A percentile compares a stretch with the other conserved stretches of the same genome.
Evolutionary conservation across 805 yeast species (phyloP).

Genomic region (Hanseniaspora jakobsenii): DNA sequence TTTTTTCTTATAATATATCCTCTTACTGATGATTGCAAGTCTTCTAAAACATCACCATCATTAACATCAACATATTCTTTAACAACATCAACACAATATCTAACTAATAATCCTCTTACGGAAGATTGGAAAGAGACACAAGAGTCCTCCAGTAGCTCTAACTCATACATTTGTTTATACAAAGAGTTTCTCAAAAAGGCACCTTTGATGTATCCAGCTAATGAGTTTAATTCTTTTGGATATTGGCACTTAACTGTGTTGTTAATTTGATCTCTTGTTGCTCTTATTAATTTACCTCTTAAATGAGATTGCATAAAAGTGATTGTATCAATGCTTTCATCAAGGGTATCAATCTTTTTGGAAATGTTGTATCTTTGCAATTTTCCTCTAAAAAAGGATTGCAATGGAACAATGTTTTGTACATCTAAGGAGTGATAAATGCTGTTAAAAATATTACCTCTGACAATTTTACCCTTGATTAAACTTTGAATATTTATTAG

Average conservation of each 20-base stretch:
- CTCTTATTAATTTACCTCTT: slow-evolving; percentile 35
- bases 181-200: slow-evolving; percentile 34
- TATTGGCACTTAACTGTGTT: background rate
- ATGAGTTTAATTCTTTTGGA: background rate
- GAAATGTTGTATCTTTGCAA: too few relatives aligned
- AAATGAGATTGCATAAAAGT: slow-evolving; percentile 52
- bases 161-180: slow-evolving; percentile 27
- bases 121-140: slow-evolving; percentile 39
- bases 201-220: slow-evolving; percentile 26
- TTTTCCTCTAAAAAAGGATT: too few relatives aligned
- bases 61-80: slow-evolving; percentile 42
- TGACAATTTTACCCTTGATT: too few relatives aligned
- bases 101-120: slow-evolving; percentile 49
- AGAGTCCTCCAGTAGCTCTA: slow-evolving; percentile 24
- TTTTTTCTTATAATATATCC: slow-evolving; percentile 36
- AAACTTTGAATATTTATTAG: too few relatives aligned
- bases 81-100: slow-evolving; percentile 45
- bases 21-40: slow-evolving; percentile 45
- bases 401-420: too few relatives aligned
- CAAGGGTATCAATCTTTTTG: too few relatives aligned
- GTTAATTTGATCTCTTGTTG: slow-evolving; percentile 19
- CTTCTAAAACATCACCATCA: slow-evolving; percentile 22
- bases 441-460: too few relatives aligned
- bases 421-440: too few relatives aligned
- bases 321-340: too few relatives aligned